Conservation (phyloP, 768 basidiomycete species). For the Glaciozyma martinii region DNA sequence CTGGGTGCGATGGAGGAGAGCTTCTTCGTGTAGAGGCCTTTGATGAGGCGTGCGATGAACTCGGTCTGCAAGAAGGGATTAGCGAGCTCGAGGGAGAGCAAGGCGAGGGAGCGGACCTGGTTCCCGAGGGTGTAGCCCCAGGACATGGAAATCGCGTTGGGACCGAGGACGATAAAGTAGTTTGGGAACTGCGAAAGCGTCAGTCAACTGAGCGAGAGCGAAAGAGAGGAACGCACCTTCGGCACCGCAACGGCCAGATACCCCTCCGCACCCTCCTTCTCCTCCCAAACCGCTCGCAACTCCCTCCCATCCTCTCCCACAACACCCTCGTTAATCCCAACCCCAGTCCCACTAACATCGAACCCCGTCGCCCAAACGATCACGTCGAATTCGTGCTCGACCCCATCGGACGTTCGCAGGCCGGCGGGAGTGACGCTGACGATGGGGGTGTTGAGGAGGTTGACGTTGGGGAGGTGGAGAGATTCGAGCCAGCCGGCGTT, state of each 20-base stretch:
- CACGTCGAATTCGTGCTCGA: constrained; percentile 12
- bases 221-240: background rate
- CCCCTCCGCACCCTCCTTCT: constrained; percentile 11
- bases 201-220: background rate
- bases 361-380: constrained; percentile 30
- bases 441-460: constrained; percentile 36
- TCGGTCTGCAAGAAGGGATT: background rate
- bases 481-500: constrained; percentile 54
- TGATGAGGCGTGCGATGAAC: constrained; percentile 24
- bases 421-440: constrained; percentile 14
- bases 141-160: constrained; percentile 17
- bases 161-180: constrained; percentile 26
- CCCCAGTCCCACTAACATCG: constrained; percentile 25
- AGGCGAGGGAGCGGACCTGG: constrained; percentile 6
- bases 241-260: constrained; percentile 19
- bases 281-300: constrained; percentile 19
- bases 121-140: constrained; percentile 20
- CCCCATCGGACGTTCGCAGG: constrained; percentile 16
- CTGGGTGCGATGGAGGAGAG: constrained; percentile 24
- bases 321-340: constrained; percentile 28
- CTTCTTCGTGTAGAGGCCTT: constrained; percentile 6
- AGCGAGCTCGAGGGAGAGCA: background rate
- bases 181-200: background rate
- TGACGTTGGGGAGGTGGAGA: constrained; percentile 51
- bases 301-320: constrained; percentile 19